Evolutionary conservation across 257 asterid genomes (phyloP), one percentile per base, ranked within the genome.

Genomic region (Gardenia jasminoides): DNA sequence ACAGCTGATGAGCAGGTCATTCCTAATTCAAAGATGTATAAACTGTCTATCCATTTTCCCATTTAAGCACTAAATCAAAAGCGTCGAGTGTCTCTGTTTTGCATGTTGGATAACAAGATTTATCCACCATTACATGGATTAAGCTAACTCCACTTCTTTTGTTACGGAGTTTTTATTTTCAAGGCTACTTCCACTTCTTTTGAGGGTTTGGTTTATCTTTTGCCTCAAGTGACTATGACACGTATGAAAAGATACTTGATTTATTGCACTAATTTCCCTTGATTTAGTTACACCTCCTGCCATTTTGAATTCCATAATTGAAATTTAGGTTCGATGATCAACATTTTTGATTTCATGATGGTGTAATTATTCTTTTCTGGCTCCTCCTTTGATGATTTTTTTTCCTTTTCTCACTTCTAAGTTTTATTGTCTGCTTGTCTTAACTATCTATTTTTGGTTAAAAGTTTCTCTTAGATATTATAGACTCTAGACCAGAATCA

Each of bases 1-100:
- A 72, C 85, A 44, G 92, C 99, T 75, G 92, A 91, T 86, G 99
- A 95, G 84, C 86, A 86, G 92, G 99, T 95, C 88, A 81, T 12
- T 61, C 44, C 67, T 41, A 3, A 64, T 65, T 41, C 59, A 26
- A 17, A 52, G 52, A 48, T 52, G 47, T 67, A 74, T 58, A 5
- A 13, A 43, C 26, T 39, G 52, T 19, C 56, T 56, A 56, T 2
- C 33, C 22, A 4, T 39, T 74, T 16, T 30, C 59, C 31, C 7
- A 10, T 39, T 11, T 31, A 50, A 52, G 10, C 48, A 52, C 47
- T 19, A 24, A 56, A 39, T 74, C 52, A 36, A 22, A 58, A 58
- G 70, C 59, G 31, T 73, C 11, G 66, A 22, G 54, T 74, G 5
- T 52, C 43, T 43, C 74, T 69, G 31, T 41, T 69, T 69, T 7